Conservation (phyloP, 176 grass and related monocot genomes). For the Oryza brachyantha region DNA sequence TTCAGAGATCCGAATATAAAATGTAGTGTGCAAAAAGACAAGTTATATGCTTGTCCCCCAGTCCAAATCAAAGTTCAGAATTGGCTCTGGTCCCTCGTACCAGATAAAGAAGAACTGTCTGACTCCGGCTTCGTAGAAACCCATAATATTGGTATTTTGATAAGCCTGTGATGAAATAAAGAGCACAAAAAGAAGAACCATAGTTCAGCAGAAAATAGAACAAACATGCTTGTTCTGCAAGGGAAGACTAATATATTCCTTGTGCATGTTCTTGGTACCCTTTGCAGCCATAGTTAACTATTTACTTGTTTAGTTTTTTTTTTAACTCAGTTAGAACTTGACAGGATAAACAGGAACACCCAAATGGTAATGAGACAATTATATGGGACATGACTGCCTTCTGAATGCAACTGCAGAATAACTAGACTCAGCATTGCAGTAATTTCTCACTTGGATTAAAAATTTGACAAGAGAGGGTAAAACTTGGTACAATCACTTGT, state of each 20-base stretch:
- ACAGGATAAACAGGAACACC: not conserved
- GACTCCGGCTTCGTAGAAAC: conserved; percentile 16
- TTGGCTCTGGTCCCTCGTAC: not conserved
- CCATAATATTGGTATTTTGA: not conserved
- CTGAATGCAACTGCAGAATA: not conserved
- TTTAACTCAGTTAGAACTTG: no score
- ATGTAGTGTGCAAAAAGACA: not conserved
- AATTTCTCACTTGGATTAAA: not conserved
- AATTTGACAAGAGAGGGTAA: not conserved
- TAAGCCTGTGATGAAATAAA: not conserved
- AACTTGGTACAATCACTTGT: no score
- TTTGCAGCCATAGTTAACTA: not conserved
- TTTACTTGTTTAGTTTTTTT: no score
- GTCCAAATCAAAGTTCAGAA: not conserved
- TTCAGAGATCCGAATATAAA: not conserved
- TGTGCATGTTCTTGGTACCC: not conserved
- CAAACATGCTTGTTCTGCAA: no score
- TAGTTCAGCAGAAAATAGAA: not conserved
- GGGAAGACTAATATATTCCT: no score
- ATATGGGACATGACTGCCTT: not conserved
- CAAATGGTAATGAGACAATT: not conserved
- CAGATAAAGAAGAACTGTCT: conserved; percentile 21
- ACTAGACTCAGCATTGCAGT: not conserved
- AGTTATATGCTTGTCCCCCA: not conserved
- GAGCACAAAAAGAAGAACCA: not conserved